These are phyloP conservation scores for Goniomonas avonlea DNA, from an alignment of 78 protist genomes.

Conservation along the genomic window DNA sequence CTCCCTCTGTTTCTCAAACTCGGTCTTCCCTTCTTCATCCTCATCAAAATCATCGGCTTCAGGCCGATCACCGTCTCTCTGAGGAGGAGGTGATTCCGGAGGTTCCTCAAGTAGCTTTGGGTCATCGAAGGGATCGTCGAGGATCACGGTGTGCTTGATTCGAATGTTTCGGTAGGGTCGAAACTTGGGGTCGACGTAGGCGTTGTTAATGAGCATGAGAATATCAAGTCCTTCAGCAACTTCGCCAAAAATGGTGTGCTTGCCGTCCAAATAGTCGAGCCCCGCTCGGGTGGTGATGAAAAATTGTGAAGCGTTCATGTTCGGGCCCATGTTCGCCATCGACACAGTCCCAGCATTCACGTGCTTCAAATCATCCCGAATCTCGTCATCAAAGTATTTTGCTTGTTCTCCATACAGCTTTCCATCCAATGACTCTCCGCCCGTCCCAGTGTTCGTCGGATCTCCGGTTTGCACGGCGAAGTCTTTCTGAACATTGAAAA, in stretches of 20 bases:
- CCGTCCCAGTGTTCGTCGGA: constrained; percentile 82
- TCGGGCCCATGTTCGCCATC: constrained; percentile 27
- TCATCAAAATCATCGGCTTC: background rate
- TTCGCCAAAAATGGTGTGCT: constrained; percentile 85
- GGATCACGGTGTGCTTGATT: constrained; percentile 76
- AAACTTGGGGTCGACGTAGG: constrained; percentile 48
- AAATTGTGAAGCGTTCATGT: constrained; percentile 73
- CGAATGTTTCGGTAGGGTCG: constrained; percentile 72
- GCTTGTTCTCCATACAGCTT: constrained; percentile 58
- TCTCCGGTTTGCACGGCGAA: constrained; percentile 82
- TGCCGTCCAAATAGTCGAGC: constrained; percentile 68
- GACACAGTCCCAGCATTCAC: constrained; percentile 37
- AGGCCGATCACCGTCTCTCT: too few species aligned
- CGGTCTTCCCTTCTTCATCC: background rate
- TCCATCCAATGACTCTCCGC: constrained; percentile 76
- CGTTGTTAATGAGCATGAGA: constrained; percentile 49
- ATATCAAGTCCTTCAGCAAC: constrained; percentile 82
- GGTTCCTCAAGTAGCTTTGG: constrained; percentile 26
- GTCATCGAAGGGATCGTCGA: constrained; percentile 91
- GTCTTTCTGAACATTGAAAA: constrained; percentile 76
- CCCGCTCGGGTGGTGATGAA: constrained; percentile 29
- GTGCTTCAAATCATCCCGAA: constrained; percentile 32
- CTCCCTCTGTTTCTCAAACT: background rate
- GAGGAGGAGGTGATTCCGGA: background rate
- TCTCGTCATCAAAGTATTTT: constrained; percentile 74